Base-by-base conservation (phyloP, 305 asterid genomes). In the Salvia sclarea region DNA sequence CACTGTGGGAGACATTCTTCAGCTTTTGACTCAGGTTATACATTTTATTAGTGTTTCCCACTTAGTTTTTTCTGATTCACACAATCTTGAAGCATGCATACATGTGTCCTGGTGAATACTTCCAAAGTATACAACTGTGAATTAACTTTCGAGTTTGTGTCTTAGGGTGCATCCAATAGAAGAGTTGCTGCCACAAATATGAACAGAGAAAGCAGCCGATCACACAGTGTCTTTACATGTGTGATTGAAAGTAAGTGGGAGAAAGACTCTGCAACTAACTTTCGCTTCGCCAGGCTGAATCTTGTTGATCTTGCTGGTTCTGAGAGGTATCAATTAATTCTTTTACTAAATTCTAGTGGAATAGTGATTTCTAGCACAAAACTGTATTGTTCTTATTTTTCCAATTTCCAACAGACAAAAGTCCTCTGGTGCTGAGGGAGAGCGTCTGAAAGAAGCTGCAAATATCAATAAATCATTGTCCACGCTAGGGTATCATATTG, bases 301-400 rank as follows among this genome's bases (percentile, higher is more conserved):
- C 96, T 94, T 72, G 99, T 94, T 71, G 99, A 94, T 78, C 99
- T 94, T 68, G 99, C 99, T 75, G 99, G 99, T 78, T 94, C 99
- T 50, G 99, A 94, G 74, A 91, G 98, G 99, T 94, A 77, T 37
- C 60, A 43, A 57, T n/a, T 47, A 21, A 20, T 49, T 53, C 3
- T 43, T 31, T 28, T 45, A 61, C 73, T 47, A 61, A 54, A 59
- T 65, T 44, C 40, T 56, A 35, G 67, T 28, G 66, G 31, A 72
- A 44, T 56, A 45, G 28, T 55, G 14, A 35, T 45, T 3, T 44
- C 28, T 68, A 31, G 24, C 40, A 50, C 44, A 20, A 8, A 57
- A 37, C 24, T 52, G 16, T 43, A 57, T 71, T 5, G 44, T 77
- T 73, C 50, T 18, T 53, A 21, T 58, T 61, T 73, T 57, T 77